Evolutionary conservation across 2,329 filamentous ascomycete genomes (phyloP).

Genomic region (Trichoderma sp.): DNA sequence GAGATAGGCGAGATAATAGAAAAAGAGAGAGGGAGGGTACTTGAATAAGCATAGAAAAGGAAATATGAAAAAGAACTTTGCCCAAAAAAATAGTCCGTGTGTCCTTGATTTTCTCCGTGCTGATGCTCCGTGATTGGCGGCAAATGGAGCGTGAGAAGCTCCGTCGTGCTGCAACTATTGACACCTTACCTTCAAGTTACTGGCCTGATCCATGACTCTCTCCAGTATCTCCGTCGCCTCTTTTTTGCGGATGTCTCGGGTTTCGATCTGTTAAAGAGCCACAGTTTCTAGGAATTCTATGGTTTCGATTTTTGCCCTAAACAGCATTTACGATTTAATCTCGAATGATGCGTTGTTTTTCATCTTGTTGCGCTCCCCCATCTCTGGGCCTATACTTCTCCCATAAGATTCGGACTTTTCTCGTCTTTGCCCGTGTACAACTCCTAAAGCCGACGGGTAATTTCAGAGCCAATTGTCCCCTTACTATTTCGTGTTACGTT

Average conservation of each 20-base stretch:
- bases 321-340: neutral
- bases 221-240: neutral
- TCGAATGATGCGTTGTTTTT: neutral
- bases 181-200: neutral
- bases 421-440: neutral
- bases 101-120: neutral
- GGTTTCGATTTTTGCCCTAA: neutral
- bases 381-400: neutral
- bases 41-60: constrained; percentile 4
- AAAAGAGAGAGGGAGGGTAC: neutral
- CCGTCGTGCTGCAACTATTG: neutral
- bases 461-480: neutral
- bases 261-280: neutral
- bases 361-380: neutral
- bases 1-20: neutral
- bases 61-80: constrained; percentile 14
- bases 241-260: neutral
- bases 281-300: neutral
- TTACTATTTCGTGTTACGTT: neutral
- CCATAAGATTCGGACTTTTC: neutral
- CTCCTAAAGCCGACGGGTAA: neutral
- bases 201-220: neutral
- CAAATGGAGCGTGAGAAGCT: neutral
- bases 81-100: neutral
- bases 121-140: neutral